A percentile compares a stretch with the other conserved stretches of the same genome.
Conservation (phyloP, 352 stramenopile species). For the Pseudoperonospora humuli region DNA sequence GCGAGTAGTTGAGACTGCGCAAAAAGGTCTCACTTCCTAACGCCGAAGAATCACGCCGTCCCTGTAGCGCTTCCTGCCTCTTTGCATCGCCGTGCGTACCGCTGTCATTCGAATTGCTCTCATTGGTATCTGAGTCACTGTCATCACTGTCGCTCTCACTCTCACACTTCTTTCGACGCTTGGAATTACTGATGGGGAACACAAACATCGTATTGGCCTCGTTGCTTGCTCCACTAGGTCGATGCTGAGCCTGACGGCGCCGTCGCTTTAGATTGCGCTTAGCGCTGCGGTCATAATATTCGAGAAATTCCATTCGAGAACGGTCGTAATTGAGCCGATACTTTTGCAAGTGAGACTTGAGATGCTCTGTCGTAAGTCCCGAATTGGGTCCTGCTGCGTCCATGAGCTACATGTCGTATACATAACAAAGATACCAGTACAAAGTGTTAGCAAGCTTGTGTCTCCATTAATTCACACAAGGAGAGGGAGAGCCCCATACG, state of each 20-base stretch:
- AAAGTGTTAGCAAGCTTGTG: slow-evolving; percentile 1
- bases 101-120: slow-evolving; percentile 23
- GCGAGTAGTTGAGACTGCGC: slow-evolving; percentile 18
- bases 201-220: slow-evolving; percentile 73
- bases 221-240: slow-evolving; percentile 10
- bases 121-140: slow-evolving; percentile 25
- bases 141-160: slow-evolving; percentile 38
- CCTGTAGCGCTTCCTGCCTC: slow-evolving; percentile 6
- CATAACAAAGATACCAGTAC: slow-evolving; percentile 9
- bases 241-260: slow-evolving; percentile 31
- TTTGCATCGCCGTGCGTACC: slow-evolving; percentile 19
- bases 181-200: slow-evolving; percentile 65
- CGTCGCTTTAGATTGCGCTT: slow-evolving; percentile 52
- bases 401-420: slow-evolving; percentile 46
- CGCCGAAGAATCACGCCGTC: slow-evolving; percentile 7
- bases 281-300: slow-evolving; percentile 77
- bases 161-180: slow-evolving; percentile 25
- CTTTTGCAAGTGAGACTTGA: slow-evolving; percentile 87
- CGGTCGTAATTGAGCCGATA: slow-evolving; percentile 85
- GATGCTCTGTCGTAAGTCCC: slow-evolving; percentile 77
- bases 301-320: slow-evolving; percentile 77
- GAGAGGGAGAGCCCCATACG: slow-evolving; percentile 8
- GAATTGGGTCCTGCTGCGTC: slow-evolving; percentile 37
- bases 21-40: slow-evolving; percentile 1
- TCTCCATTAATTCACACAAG: neutral